Evolutionary conservation across 2,329 filamentous ascomycete species (phyloP).

Genomic region (Fusarium nodosum): DNA sequence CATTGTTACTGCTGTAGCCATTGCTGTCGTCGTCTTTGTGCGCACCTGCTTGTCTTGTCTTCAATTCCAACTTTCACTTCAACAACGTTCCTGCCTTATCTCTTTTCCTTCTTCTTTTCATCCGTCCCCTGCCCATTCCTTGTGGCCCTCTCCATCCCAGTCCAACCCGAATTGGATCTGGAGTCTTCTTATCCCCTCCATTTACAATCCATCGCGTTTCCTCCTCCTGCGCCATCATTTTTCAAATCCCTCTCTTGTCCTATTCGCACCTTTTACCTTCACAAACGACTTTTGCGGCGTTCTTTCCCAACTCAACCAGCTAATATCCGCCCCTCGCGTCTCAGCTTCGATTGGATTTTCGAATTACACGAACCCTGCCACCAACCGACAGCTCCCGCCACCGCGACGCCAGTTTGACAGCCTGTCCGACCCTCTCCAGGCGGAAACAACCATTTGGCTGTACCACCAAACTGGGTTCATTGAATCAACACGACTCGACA

Average conservation of each 20-base stretch:
- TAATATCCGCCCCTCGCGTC: slow-evolving; percentile 28
- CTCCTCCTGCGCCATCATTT: slow-evolving; percentile 38
- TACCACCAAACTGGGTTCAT: slow-evolving; percentile 33
- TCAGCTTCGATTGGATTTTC: slow-evolving; percentile 42
- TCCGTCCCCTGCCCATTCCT: slow-evolving; percentile 40
- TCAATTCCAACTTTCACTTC: slow-evolving; percentile 37
- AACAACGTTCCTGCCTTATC: slow-evolving; percentile 34
- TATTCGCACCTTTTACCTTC: slow-evolving; percentile 22
- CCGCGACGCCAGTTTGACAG: slow-evolving; percentile 40
- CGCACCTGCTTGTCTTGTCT: slow-evolving; percentile 17
- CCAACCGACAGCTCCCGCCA: slow-evolving; percentile 37
- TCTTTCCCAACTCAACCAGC: slow-evolving; percentile 21
- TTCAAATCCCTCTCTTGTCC: slow-evolving; percentile 29
- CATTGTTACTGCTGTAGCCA: slow-evolving; percentile 15
- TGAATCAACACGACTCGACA: slow-evolving; percentile 29
- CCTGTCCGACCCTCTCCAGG: slow-evolving; percentile 41
- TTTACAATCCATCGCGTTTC: slow-evolving; percentile 36
- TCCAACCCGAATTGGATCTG: slow-evolving; percentile 37
- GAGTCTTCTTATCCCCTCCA: slow-evolving; percentile 41
- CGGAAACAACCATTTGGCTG: slow-evolving; percentile 35
- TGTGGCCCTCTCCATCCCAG: slow-evolving; percentile 37
- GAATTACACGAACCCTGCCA: slow-evolving; percentile 41
- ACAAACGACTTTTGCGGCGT: slow-evolving; percentile 25
- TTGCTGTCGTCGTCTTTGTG: slow-evolving; percentile 12
- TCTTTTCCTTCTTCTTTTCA: slow-evolving; percentile 36